Conservation (phyloP, 345 rosid species). For the Arabidopsis arenosa region DNA sequence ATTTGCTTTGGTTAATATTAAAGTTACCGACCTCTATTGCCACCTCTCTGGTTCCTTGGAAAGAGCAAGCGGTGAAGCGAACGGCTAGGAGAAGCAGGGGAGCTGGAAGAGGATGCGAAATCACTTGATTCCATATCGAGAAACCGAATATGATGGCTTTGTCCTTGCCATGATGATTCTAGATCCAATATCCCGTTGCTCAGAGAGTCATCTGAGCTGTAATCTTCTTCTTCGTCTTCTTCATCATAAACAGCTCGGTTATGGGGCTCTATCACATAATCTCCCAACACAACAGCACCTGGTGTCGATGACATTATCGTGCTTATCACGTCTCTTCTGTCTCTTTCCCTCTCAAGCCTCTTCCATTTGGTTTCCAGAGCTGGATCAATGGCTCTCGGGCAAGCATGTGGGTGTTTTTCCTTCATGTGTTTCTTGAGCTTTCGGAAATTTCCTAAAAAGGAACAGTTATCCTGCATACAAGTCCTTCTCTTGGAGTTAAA, state of each 20-base stretch:
- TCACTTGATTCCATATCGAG: slow-evolving; percentile 55
- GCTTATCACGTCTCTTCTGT: slow-evolving; percentile 72
- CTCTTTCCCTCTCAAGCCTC: slow-evolving; percentile 71
- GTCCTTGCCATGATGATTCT: slow-evolving; percentile 53
- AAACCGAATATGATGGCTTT: slow-evolving; percentile 47
- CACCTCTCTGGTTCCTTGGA: slow-evolving; percentile 59
- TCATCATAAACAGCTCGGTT: slow-evolving; percentile 48
- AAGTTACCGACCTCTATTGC: slow-evolving; percentile 48
- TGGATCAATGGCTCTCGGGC: slow-evolving; percentile 82
- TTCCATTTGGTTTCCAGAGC: slow-evolving; percentile 75
- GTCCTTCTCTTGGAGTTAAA: slow-evolving; percentile 68
- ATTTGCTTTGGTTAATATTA: slow-evolving; percentile 8
- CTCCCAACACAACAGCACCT: slow-evolving; percentile 81
- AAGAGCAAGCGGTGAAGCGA: slow-evolving; percentile 48
- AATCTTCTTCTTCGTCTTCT: slow-evolving; percentile 52
- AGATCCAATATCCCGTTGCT: slow-evolving; percentile 51
- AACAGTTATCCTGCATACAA: slow-evolving; percentile 83
- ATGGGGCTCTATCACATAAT: slow-evolving; percentile 83
- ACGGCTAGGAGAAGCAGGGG: slow-evolving; percentile 47
- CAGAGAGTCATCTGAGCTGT: slow-evolving; percentile 64
- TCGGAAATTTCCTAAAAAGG: slow-evolving; percentile 64
- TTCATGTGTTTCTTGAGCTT: slow-evolving; percentile 82
- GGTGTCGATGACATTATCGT: slow-evolving; percentile 76
- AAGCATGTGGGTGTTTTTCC: slow-evolving; percentile 74
- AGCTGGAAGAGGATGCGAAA: slow-evolving; percentile 46